A percentile compares a stretch with the other conserved stretches of the same genome.
Conservation (phyloP, 2,329 filamentous ascomycete genomes). For the Hirsutella minnesotensis region DNA sequence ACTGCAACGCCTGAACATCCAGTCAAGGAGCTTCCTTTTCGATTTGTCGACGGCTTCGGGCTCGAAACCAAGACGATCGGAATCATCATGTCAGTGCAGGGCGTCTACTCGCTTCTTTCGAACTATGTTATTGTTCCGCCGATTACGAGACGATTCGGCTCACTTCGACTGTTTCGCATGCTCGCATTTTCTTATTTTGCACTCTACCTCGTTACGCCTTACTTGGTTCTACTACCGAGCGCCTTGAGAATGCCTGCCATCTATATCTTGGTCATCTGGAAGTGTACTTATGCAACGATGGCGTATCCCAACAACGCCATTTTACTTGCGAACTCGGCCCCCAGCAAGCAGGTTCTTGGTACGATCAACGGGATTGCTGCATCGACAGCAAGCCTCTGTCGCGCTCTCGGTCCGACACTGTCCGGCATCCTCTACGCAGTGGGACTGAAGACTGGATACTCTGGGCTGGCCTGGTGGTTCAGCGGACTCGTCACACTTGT, state of each 20-base stretch:
- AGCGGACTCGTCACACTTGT: slow-evolving; percentile 64
- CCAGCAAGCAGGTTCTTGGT: slow-evolving; percentile 72
- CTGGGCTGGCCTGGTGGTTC: slow-evolving; percentile 88
- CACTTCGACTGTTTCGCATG: slow-evolving; percentile 69
- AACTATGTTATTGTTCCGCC: slow-evolving; percentile 77
- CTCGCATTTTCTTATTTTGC: slow-evolving; percentile 75
- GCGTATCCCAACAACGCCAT: slow-evolving; percentile 87
- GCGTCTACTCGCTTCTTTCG: slow-evolving; percentile 77
- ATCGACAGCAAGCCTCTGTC: slow-evolving; percentile 78
- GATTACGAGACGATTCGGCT: slow-evolving; percentile 63
- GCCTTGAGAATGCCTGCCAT: slow-evolving; percentile 61
- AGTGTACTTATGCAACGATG: slow-evolving; percentile 84
- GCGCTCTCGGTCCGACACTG: slow-evolving; percentile 79
- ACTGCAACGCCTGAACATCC: slow-evolving; percentile 41
- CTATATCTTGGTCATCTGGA: slow-evolving; percentile 71
- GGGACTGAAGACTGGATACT: slow-evolving; percentile 70
- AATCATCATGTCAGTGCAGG: slow-evolving; percentile 78
- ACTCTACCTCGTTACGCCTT: slow-evolving; percentile 79
- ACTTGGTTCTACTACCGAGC: slow-evolving; percentile 73
- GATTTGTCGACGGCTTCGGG: slow-evolving; percentile 78
- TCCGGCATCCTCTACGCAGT: slow-evolving; percentile 76
- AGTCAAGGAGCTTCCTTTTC: slow-evolving; percentile 61
- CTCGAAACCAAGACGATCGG: slow-evolving; percentile 77
- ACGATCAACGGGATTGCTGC: slow-evolving; percentile 88
- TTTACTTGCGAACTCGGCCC: slow-evolving; percentile 77